phyloP scores from a whole-genome alignment of 805 yeast species.

The Kuraishia borneana region DNA sequence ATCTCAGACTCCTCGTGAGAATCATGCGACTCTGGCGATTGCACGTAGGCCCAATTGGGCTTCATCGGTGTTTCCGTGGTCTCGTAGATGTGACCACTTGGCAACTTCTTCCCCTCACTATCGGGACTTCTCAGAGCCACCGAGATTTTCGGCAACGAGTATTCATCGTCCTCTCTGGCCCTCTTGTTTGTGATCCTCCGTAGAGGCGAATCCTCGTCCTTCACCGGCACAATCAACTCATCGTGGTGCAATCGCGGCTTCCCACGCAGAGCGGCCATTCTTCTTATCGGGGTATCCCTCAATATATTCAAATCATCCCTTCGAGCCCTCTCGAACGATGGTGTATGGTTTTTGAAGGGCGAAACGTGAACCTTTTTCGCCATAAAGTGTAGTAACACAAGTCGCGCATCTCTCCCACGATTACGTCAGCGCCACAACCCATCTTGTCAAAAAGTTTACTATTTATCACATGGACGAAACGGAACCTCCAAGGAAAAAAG shows the following conservation, averaged over 20 bases:
- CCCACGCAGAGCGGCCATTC: not conserved
- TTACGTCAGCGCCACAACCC: too few relatives aligned
- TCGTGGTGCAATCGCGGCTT: not conserved
- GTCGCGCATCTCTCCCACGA: too few relatives aligned
- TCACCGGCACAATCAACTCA: not conserved
- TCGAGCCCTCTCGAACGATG: not conserved
- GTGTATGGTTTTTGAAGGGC: conserved; percentile 1
- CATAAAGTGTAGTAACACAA: too few relatives aligned
- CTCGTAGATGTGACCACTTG: not conserved
- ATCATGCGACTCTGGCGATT: not conserved
- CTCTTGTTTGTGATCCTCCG: too few relatives aligned
- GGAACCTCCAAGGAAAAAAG: too few relatives aligned
- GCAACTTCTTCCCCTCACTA: too few relatives aligned
- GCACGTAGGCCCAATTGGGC: too few relatives aligned
- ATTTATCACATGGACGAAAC: too few relatives aligned
- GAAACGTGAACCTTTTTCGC: not conserved
- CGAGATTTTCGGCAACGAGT: too few relatives aligned
- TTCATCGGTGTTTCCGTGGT: not conserved
- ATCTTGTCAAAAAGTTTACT: too few relatives aligned
- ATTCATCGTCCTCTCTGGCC: too few relatives aligned
- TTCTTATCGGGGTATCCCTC: conserved; percentile 1
- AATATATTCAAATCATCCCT: conserved; percentile 1
- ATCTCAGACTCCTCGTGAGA: too few relatives aligned
- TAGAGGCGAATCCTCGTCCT: not conserved
- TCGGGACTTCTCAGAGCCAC: not conserved